phyloP scores from a whole-genome alignment of 23 red algal species.

The Chondrus crispus region DNA sequence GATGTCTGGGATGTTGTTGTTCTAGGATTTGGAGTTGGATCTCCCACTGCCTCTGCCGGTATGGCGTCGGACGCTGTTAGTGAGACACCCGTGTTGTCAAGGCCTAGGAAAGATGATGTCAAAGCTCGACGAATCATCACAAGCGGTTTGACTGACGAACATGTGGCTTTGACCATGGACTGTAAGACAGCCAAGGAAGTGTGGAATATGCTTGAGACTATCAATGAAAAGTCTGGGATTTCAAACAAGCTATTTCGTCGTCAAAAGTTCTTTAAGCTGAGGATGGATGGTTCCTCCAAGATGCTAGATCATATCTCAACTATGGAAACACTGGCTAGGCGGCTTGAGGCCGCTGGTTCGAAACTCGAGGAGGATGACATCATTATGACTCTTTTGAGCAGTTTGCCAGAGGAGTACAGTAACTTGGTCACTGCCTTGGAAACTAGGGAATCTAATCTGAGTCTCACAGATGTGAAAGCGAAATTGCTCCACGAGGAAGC shows the following conservation, averaged over 20 bases:
- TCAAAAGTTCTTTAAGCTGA: neutral
- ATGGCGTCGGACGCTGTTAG: neutral
- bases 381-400: neutral
- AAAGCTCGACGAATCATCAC: neutral
- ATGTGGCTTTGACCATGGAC: neutral
- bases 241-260: neutral
- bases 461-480: neutral
- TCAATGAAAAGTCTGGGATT: neutral
- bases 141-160: neutral
- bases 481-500: neutral
- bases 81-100: neutral
- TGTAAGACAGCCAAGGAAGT: neutral
- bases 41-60: neutral
- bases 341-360: neutral
- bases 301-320: neutral
- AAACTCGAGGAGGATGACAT: neutral
- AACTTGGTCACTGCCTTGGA: neutral
- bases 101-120: neutral
- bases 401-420: neutral
- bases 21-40: neutral
- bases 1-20: neutral
- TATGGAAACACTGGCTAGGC: neutral
- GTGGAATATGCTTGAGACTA: neutral
- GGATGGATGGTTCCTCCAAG: neutral
- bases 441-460: neutral